Evolutionary conservation across 768 basidiomycete genomes (phyloP), one percentile per base, ranked within the genome.

Genomic region (Tylopilus plumbeoviolaceoides): DNA sequence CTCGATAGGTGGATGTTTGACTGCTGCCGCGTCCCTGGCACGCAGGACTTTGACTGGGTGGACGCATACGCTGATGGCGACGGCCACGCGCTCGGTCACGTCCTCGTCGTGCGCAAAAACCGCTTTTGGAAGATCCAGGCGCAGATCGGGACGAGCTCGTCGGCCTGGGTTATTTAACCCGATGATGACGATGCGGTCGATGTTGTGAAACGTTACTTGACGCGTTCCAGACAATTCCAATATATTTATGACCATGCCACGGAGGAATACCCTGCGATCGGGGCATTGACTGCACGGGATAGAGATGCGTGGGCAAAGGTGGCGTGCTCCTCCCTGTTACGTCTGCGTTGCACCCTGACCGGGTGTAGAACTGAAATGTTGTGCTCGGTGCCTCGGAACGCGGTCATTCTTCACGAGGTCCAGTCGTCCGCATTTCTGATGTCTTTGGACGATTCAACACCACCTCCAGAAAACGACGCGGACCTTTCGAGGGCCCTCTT

Each of bases 261-360:
- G 0, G 66, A 78, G 21, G 79, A 80, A 57, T 85, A 85, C 55
- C 84, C 90, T 17, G 84, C 82, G 14, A 79, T 93, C 27, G 93
- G 94, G 20, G 79, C 86, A 10, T 72, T 98, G 61, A 82, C 88
- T 2, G 81, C 86, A 4, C 83, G 85, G 21, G 84, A 92, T 63
- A 81, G 94, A 50, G 92, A 95, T 72, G 63, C 82, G 23, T 98
- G 95, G 95, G 87, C 92, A 5, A 87, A 90, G 77, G 91, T 90
- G 44, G 7, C 33, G 68, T 20, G 20, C n/a, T 20, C 21, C n/a
- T 20, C 21, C 1, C 12, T 23, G 15, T 11, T 10, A 18, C 40
- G 25, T 3, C 9, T 21, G 30, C 5, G 7, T 17, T 54, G n/a
- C 41, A 23, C 28, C 21, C 27, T 18, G 47, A 58, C 10, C 8